Conservation (phyloP, 257 asterid species). For the Coffea eugenioides region DNA sequence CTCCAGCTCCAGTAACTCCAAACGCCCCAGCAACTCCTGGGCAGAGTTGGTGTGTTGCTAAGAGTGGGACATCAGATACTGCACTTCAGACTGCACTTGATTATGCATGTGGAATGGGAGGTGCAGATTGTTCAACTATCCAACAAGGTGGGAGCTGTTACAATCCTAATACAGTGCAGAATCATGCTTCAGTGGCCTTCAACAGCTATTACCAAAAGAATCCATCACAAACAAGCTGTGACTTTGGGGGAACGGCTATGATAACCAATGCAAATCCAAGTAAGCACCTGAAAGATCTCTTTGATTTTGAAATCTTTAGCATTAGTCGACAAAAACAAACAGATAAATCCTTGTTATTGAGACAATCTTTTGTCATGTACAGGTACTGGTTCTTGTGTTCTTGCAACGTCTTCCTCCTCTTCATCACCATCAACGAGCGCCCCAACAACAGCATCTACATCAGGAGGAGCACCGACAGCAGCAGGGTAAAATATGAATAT, state of each 20-base stretch:
- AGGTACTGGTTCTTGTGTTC: conserved; percentile 86
- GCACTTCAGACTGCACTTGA: conserved; percentile 71
- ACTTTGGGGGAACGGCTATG: conserved; percentile 78
- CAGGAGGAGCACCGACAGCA: conserved; percentile 47
- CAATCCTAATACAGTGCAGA: conserved; percentile 58
- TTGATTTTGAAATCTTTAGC: background rate
- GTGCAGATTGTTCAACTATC: conserved; percentile 76
- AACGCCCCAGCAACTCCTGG: conserved; percentile 49
- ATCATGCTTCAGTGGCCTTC: conserved; percentile 86
- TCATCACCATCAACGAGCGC: conserved; percentile 31
- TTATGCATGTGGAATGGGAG: conserved; percentile 89
- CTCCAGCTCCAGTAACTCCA: conserved; percentile 38
- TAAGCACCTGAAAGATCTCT: conserved; percentile 27
- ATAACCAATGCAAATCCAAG: conserved; percentile 76
- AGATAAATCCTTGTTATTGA: background rate
- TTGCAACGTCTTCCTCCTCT: conserved; percentile 40
- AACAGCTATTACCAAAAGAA: conserved; percentile 80
- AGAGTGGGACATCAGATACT: conserved; percentile 47
- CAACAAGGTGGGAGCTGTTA: conserved; percentile 71
- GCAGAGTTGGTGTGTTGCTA: conserved; percentile 92
- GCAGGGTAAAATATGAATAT: conserved; percentile 32
- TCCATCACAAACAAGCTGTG: conserved; percentile 77
- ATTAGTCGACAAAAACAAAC: background rate
- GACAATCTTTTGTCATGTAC: conserved; percentile 17
- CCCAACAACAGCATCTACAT: conserved; percentile 36